Evolutionary conservation across 371 early-diverging fungal genomes (phyloP).

Genomic region (Parasitella parasitica): DNA sequence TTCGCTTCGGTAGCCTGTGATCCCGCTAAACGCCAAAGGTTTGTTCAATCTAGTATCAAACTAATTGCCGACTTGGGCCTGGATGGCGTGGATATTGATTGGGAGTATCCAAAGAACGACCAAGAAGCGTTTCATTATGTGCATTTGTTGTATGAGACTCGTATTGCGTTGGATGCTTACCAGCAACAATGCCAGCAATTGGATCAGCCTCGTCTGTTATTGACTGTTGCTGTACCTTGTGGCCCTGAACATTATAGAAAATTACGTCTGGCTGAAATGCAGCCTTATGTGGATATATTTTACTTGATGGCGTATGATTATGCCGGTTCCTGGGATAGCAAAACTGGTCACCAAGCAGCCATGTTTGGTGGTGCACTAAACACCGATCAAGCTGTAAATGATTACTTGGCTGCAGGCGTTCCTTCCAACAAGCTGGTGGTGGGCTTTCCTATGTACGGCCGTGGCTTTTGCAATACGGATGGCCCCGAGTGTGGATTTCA

Average conservation of each 20-base stretch:
- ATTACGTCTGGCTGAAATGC: slow-evolving; percentile 61
- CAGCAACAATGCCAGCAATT: slow-evolving; percentile 36
- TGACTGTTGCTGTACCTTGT: slow-evolving; percentile 74
- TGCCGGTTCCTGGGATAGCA: slow-evolving; percentile 69
- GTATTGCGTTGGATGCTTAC: slow-evolving; percentile 58
- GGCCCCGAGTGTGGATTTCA: slow-evolving; percentile 60
- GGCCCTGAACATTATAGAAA: slow-evolving; percentile 59
- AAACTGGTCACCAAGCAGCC: slow-evolving; percentile 84
- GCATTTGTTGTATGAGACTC: slow-evolving; percentile 66
- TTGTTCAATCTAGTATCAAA: slow-evolving; percentile 62
- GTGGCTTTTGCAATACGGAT: slow-evolving; percentile 81
- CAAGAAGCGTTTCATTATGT: slow-evolving; percentile 79
- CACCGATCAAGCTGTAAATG: slow-evolving; percentile 66
- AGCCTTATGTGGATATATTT: slow-evolving; percentile 66
- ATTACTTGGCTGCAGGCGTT: slow-evolving; percentile 69
- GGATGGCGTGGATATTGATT: slow-evolving; percentile 70
- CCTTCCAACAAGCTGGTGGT: slow-evolving; percentile 79
- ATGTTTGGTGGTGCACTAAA: slow-evolving; percentile 64
- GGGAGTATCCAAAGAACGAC: slow-evolving; percentile 84
- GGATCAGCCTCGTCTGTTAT: slow-evolving; percentile 53
- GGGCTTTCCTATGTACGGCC: slow-evolving; percentile 82
- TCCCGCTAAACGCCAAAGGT: slow-evolving; percentile 54
- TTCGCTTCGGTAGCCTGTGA: slow-evolving; percentile 75
- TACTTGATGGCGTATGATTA: slow-evolving; percentile 86
- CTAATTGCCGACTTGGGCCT: slow-evolving; percentile 59